These are phyloP conservation scores for Boletus insuetus DNA, from an alignment of 768 basidiomycete species.

Conservation along the genomic window DNA sequence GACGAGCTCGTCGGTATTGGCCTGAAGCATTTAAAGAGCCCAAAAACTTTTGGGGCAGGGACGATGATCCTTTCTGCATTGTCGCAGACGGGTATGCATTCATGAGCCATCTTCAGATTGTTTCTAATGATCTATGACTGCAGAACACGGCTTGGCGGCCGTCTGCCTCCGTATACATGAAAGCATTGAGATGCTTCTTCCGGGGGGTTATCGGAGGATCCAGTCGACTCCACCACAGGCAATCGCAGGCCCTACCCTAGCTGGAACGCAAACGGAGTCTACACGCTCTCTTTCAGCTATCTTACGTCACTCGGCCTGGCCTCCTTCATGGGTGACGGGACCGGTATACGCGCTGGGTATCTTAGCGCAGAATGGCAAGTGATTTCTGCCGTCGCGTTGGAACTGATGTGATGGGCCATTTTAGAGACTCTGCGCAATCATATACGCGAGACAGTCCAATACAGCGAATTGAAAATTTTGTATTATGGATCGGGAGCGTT, in stretches of 20 bases:
- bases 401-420: background rate
- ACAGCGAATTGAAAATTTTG: slow-evolving; percentile 15
- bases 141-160: background rate
- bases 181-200: background rate
- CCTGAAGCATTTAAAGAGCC: background rate
- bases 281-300: too few species aligned
- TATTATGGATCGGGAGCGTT: slow-evolving; percentile 8
- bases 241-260: too few species aligned
- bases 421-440: slow-evolving; percentile 10
- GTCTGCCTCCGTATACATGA: background rate
- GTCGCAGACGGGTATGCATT: slow-evolving; percentile 17
- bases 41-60: slow-evolving; percentile 20
- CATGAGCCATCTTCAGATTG: background rate
- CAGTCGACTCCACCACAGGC: too few species aligned
- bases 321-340: slow-evolving; percentile 18
- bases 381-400: background rate
- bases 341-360: slow-evolving; percentile 18
- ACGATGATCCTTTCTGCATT: slow-evolving; percentile 22
- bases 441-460: slow-evolving; percentile 5
- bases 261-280: too few species aligned
- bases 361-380: slow-evolving; percentile 14
- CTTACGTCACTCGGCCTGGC: background rate
- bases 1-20: slow-evolving; percentile 5
- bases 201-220: background rate
- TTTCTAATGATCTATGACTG: background rate